Evolutionary conservation across 228 moss, liverwort and hornwort genomes (phyloP), one percentile per base, ranked within the genome.

Genomic region (Sphagnum magellanicum): DNA sequence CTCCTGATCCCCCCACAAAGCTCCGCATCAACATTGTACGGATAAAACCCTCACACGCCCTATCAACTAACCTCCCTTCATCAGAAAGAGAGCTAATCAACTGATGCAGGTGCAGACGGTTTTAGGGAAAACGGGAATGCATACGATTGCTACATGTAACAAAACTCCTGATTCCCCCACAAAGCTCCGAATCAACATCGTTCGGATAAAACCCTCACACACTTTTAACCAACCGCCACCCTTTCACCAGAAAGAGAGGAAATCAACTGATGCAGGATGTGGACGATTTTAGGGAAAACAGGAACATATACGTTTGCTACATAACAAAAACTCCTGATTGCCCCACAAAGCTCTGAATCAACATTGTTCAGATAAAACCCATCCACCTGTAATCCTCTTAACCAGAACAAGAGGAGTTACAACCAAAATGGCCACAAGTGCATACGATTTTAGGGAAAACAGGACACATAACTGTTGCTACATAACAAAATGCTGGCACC

Each of bases 131-230:
- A 68, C 62, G 77, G 12, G 74, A 53, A 62, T 13, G 65, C 63
- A 66, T 71, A 55, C 50, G 63, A 62, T 74, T 46, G 47, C 16
- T 61, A 50, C 16, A 58, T 68, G 46, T 65, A 49, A 53, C 71
- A 63, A 69, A 77, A 64, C 6, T 47, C 61, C 66, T 16, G 10
- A 52, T 48, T 61, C 70, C 82, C 75, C 73, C 71, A 75, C 32
- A 82, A 82, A 78, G 73, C 82, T 82, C 73, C 78, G 63, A 76
- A 79, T 78, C 73, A n/a, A 78, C 82, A 82, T 76, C 50, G 76
- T 74, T 63, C 50, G 65, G 61, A 82, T 75, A 82, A 78, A 82
- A 82, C 61, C 74, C 32, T 32, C 60, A 60, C 70, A 62, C 17
- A 14, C 52, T 61, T 51, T 51, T 48, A 71, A 71, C 59, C 71